Evolutionary conservation across 2,329 filamentous ascomycete genomes (phyloP).

Genomic region (Rutstroemia sp.): DNA sequence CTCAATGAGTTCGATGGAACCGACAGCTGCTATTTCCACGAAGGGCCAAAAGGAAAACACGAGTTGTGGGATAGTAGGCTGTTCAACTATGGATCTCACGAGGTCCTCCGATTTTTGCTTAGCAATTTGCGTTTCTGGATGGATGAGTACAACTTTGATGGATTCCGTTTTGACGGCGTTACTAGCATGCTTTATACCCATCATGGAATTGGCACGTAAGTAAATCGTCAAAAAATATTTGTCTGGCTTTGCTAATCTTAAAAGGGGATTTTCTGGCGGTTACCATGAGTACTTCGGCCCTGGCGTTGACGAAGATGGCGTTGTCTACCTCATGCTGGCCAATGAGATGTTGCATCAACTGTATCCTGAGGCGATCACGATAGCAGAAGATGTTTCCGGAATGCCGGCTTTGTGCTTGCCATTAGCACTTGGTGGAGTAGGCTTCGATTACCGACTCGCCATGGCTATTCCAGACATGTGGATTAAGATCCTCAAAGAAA

Average conservation of each 20-base stretch:
- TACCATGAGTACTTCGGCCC: slow-evolving; percentile 97
- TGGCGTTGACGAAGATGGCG: slow-evolving; percentile 83
- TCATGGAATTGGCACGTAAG: slow-evolving; percentile 93
- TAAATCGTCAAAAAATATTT: slow-evolving; percentile 15
- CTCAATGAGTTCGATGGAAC: slow-evolving; percentile 94
- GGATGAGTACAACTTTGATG: slow-evolving; percentile 95
- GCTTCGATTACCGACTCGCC: slow-evolving; percentile 93
- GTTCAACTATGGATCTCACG: slow-evolving; percentile 95
- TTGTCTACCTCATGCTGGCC: slow-evolving; percentile 91
- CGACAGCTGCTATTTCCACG: slow-evolving; percentile 94
- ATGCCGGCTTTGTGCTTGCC: slow-evolving; percentile 96
- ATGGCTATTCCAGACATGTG: slow-evolving; percentile 99
- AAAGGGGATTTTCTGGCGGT: slow-evolving; percentile 86
- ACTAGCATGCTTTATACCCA: slow-evolving; percentile 97
- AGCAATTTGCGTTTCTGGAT: slow-evolving; percentile 98
- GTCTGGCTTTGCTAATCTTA: too few species aligned
- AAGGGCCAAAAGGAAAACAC: slow-evolving; percentile 74
- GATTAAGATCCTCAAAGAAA: slow-evolving; percentile 97
- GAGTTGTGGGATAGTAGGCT: slow-evolving; percentile 93
- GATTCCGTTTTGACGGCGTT: slow-evolving; percentile 95
- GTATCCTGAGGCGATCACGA: slow-evolving; percentile 81
- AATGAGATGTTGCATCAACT: slow-evolving; percentile 93
- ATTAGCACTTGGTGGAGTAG: slow-evolving; percentile 79
- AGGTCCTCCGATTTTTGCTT: slow-evolving; percentile 90
- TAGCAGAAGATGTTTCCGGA: slow-evolving; percentile 95